These are phyloP conservation scores for Ophiostoma tasmaniense DNA, from an alignment of 2,329 filamentous ascomycete species.

Conservation along the genomic window DNA sequence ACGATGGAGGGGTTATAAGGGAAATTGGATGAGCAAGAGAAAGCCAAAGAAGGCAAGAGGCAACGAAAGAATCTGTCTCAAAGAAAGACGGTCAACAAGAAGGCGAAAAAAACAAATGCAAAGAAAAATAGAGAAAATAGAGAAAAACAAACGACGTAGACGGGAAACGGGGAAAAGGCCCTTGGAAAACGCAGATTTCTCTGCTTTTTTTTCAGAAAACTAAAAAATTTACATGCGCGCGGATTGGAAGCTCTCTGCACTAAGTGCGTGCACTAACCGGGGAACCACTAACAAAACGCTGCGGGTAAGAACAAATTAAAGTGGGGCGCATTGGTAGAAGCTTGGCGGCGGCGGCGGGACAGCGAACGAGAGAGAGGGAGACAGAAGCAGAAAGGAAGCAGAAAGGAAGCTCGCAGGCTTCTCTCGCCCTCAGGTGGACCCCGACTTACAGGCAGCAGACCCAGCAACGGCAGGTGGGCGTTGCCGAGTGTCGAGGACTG, in stretches of 20 bases:
- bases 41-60: neutral
- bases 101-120: neutral
- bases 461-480: neutral
- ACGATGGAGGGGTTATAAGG: neutral
- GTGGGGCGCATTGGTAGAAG: neutral
- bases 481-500: neutral
- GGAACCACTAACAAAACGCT: neutral
- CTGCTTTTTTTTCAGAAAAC: neutral
- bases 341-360: neutral
- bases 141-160: neutral
- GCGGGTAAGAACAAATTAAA: neutral
- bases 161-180: neutral
- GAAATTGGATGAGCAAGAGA: neutral
- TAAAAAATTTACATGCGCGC: slow-evolving; percentile 10
- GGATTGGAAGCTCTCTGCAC: slow-evolving; percentile 9
- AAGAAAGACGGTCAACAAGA: slow-evolving; percentile 5
- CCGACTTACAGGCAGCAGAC: neutral
- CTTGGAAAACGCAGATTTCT: neutral
- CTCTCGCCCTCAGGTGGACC: neutral
- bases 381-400: neutral
- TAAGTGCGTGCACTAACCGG: neutral
- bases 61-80: neutral
- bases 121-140: neutral
- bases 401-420: neutral
- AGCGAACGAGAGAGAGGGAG: too few species aligned